Percentiles rank a stretch among this genome's conserved stretches.
Evolutionary conservation across 257 asterid genomes (phyloP).

Genomic region (Solanum pennellii): DNA sequence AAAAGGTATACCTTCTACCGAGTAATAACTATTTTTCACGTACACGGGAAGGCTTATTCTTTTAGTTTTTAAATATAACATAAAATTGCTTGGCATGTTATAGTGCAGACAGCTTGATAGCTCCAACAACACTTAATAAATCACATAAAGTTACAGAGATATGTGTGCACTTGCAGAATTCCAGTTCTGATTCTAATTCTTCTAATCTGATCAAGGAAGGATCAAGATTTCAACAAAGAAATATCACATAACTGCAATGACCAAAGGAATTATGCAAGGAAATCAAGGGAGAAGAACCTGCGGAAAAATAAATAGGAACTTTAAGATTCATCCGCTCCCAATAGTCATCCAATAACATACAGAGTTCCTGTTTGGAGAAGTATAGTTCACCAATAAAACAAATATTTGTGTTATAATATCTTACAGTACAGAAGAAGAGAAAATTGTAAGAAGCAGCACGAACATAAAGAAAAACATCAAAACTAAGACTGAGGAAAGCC

Average conservation of each 20-base stretch:
- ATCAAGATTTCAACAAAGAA: background rate
- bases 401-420: background rate
- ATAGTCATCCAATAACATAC: constrained; percentile 85
- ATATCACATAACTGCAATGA: background rate
- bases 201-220: background rate
- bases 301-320: constrained; percentile 83
- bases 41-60: background rate
- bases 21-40: background rate
- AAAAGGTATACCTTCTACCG: background rate
- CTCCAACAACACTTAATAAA: background rate
- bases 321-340: constrained; percentile 87
- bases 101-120: background rate
- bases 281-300: constrained; percentile 39
- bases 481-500: background rate
- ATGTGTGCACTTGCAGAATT: background rate
- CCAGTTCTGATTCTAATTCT: background rate
- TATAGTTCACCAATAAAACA: constrained; percentile 2
- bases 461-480: background rate
- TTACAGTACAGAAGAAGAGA: background rate
- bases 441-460: background rate
- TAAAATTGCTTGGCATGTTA: background rate
- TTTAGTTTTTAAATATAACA: background rate
- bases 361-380: constrained; percentile 55
- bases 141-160: background rate
- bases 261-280: background rate